These are phyloP conservation scores for Lagenidium giganteum DNA, from an alignment of 352 stramenopile species.

Conservation along the genomic window DNA sequence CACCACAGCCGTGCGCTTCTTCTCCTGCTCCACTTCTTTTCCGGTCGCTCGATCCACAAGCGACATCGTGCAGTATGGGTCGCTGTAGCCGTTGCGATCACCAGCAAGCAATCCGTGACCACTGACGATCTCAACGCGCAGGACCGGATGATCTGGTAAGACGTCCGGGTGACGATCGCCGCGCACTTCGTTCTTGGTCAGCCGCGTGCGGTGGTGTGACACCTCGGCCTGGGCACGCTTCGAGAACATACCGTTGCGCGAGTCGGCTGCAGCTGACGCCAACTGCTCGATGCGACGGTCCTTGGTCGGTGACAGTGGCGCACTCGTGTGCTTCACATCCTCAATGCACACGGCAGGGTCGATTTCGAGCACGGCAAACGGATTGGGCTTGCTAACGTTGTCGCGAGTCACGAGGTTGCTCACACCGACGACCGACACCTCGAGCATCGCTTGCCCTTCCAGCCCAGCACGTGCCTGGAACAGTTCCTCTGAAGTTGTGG, in stretches of 20 bases:
- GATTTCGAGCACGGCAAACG: slow-evolving; percentile 61
- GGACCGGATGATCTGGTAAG: slow-evolving; percentile 21
- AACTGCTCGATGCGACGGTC: slow-evolving; percentile 35
- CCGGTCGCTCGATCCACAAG: slow-evolving; percentile 40
- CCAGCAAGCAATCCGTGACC: slow-evolving; percentile 50
- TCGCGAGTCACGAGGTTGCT: slow-evolving; percentile 26
- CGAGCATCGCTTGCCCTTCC: slow-evolving; percentile 53
- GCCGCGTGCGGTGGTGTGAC: slow-evolving; percentile 39
- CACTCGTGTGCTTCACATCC: slow-evolving; percentile 42
- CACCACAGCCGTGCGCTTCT: slow-evolving; percentile 67
- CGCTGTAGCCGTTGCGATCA: slow-evolving; percentile 63
- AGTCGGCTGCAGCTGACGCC: slow-evolving; percentile 26
- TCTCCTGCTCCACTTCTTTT: slow-evolving; percentile 51
- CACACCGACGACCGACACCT: slow-evolving; percentile 45
- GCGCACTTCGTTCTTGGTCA: slow-evolving; percentile 54
- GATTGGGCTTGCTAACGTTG: slow-evolving; percentile 22
- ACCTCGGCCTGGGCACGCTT: slow-evolving; percentile 53
- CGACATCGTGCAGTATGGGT: slow-evolving; percentile 67
- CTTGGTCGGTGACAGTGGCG: slow-evolving; percentile 36
- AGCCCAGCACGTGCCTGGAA: slow-evolving; percentile 49
- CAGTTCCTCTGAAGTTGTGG: slow-evolving; percentile 39
- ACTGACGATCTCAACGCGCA: slow-evolving; percentile 56
- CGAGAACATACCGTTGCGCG: slow-evolving; percentile 36
- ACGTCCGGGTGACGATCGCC: slow-evolving; percentile 35
- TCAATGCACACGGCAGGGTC: slow-evolving; percentile 49